These are phyloP conservation scores for Phytophthora tubulina DNA, from an alignment of 352 stramenopile species.

Conservation along the genomic window DNA sequence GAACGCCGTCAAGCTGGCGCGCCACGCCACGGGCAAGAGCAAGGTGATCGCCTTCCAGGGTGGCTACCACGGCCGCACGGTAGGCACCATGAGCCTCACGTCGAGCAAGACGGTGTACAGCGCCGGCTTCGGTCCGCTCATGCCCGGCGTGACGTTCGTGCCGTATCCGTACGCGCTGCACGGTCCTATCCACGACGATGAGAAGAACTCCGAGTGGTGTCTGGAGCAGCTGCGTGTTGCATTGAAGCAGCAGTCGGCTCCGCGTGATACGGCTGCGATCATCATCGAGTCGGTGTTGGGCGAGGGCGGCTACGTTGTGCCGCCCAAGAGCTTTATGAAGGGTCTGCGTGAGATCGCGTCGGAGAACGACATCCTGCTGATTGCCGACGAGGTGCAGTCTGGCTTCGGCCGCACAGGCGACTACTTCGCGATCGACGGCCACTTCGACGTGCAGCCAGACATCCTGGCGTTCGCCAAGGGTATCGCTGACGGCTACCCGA, in stretches of 20 bases:
- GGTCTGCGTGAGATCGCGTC: constrained; percentile 92
- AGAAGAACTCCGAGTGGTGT: constrained; percentile 74
- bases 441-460: constrained; percentile 89
- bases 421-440: constrained; percentile 89
- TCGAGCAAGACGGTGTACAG: constrained; percentile 92
- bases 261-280: constrained; percentile 90
- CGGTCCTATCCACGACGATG: constrained; percentile 83
- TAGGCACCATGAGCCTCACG: constrained; percentile 94
- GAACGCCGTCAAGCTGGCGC: constrained; percentile 94
- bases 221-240: constrained; percentile 88
- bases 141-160: constrained; percentile 85
- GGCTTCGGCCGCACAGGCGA: constrained; percentile 90
- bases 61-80: constrained; percentile 93
- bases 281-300: constrained; percentile 93
- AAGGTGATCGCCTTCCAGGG: constrained; percentile 94
- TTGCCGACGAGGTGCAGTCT: constrained; percentile 94
- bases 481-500: constrained; percentile 93
- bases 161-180: constrained; percentile 92
- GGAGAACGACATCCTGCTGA: constrained; percentile 93
- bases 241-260: constrained; percentile 92
- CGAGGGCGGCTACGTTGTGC: constrained; percentile 93
- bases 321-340: constrained; percentile 93
- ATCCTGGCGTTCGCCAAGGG: constrained; percentile 95
- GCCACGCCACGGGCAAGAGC: constrained; percentile 89
- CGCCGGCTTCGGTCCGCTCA: constrained; percentile 86